Conservation (phyloP, 805 yeast species). For the Nakazawaea molendinolei region DNA sequence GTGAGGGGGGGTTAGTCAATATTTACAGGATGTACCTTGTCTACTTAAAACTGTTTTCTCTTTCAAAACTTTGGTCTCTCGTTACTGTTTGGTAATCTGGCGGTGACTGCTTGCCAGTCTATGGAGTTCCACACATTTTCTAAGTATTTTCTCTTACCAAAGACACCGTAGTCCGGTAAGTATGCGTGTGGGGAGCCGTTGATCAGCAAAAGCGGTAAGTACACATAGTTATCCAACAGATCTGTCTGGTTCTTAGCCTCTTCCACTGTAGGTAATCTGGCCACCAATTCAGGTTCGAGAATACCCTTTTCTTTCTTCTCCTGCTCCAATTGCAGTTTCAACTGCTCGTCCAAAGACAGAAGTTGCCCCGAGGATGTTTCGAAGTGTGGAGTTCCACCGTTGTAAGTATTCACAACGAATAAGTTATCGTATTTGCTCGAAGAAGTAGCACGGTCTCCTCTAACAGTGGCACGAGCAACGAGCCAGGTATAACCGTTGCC, state of each 20-base stretch:
- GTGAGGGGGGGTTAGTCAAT: no score
- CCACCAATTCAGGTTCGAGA: slow-evolving; percentile 2
- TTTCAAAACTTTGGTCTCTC: slow-evolving; percentile 10
- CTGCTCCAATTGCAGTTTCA: slow-evolving; percentile 24
- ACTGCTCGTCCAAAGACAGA: slow-evolving; percentile 28
- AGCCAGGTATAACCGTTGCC: slow-evolving; percentile 94
- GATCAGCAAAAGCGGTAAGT: slow-evolving; percentile 59
- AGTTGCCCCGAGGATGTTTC: slow-evolving; percentile 49
- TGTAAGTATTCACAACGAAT: slow-evolving; percentile 76
- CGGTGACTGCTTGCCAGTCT: slow-evolving; percentile 74
- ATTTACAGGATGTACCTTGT: not conserved
- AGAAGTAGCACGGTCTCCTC: slow-evolving; percentile 16
- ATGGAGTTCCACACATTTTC: slow-evolving; percentile 70
- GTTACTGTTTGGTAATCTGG: slow-evolving; percentile 26
- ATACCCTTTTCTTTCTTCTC: slow-evolving; percentile 2
- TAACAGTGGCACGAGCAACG: slow-evolving; percentile 45
- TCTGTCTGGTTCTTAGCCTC: slow-evolving; percentile 33
- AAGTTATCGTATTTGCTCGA: slow-evolving; percentile 36
- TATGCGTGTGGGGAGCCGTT: slow-evolving; percentile 70
- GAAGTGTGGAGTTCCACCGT: slow-evolving; percentile 77
- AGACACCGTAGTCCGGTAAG: slow-evolving; percentile 70
- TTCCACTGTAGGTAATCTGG: slow-evolving; percentile 25
- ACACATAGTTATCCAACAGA: slow-evolving; percentile 31
- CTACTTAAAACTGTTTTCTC: not conserved
- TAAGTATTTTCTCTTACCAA: slow-evolving; percentile 67